A percentile compares a stretch with the other conserved stretches of the same genome.
Conservation (phyloP, 179 eudicot genomes). For the Gypsophila paniculata region DNA sequence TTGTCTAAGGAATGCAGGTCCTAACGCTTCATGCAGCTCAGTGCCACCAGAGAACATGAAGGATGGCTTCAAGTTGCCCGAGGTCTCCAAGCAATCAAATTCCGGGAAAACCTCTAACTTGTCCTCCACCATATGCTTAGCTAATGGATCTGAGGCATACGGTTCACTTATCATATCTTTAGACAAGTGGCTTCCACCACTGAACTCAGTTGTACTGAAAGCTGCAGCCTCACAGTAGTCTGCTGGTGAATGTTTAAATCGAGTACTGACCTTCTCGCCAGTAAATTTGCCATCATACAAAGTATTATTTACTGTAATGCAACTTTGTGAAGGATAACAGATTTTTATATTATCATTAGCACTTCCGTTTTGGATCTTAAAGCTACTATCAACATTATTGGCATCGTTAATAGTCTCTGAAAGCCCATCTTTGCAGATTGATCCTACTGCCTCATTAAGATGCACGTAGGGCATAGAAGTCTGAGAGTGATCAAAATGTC, state of each 20-base stretch:
- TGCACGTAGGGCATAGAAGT: slow-evolving; percentile 24
- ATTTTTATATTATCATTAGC: slow-evolving; percentile 13
- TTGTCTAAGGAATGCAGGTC: slow-evolving; percentile 51
- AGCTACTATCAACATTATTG: slow-evolving; percentile 16
- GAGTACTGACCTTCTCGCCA: slow-evolving; percentile 19
- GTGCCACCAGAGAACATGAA: slow-evolving; percentile 53
- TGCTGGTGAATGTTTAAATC: background rate
- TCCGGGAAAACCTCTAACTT: slow-evolving; percentile 22
- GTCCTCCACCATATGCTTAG: slow-evolving; percentile 18
- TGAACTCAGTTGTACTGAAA: background rate
- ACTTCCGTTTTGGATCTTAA: slow-evolving; percentile 14
- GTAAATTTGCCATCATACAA: slow-evolving; percentile 28
- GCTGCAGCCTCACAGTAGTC: background rate
- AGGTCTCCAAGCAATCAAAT: slow-evolving; percentile 19
- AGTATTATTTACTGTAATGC: slow-evolving; percentile 29
- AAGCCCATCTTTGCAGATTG: slow-evolving; percentile 20
- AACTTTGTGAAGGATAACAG: slow-evolving; percentile 29
- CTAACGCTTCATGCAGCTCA: slow-evolving; percentile 78
- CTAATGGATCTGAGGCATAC: slow-evolving; percentile 21
- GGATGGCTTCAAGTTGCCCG: slow-evolving; percentile 29
- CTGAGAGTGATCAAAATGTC: slow-evolving; percentile 22
- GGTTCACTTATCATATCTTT: slow-evolving; percentile 12
- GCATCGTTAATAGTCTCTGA: slow-evolving; percentile 26
- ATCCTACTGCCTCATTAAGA: slow-evolving; percentile 20
- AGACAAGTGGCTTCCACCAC: slow-evolving; percentile 8